These are phyloP conservation scores for Furcasterigmium sp. DNA, from an alignment of 2,329 filamentous ascomycete species.

Conservation along the genomic window DNA sequence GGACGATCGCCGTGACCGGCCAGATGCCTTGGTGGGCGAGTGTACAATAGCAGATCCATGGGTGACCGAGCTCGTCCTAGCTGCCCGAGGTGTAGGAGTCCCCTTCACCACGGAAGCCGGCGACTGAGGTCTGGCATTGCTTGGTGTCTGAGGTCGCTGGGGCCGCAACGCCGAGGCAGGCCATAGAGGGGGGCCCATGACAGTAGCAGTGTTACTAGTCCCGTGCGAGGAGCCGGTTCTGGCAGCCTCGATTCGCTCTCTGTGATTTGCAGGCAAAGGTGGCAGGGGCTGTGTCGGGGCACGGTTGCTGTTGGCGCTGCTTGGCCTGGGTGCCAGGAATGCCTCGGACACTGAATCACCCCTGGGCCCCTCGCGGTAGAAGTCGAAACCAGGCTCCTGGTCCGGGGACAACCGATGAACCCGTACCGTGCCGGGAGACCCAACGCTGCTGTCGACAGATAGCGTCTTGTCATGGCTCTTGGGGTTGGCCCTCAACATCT, in stretches of 20 bases:
- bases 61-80: conserved; percentile 35
- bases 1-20: conserved; percentile 65
- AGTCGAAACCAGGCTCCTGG: conserved; percentile 41
- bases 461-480: conserved; percentile 27
- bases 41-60: conserved; percentile 43
- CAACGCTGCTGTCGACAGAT: conserved; percentile 28
- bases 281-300: conserved; percentile 44
- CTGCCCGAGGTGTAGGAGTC: conserved; percentile 51
- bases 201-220: conserved; percentile 27
- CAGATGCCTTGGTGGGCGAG: conserved; percentile 37
- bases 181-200: conserved; percentile 80
- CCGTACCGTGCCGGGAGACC: conserved; percentile 34
- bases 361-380: conserved; percentile 18
- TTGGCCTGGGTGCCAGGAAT: conserved; percentile 47
- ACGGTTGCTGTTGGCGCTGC: conserved; percentile 65
- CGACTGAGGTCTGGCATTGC: conserved; percentile 38
- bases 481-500: conserved; percentile 57
- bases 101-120: conserved; percentile 43
- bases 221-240: conserved; percentile 50
- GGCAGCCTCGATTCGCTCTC: conserved; percentile 77
- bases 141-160: conserved; percentile 57
- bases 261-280: conserved; percentile 78
- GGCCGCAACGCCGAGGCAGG: conserved; percentile 67
- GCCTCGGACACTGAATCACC: conserved; percentile 8
- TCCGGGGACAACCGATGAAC: conserved; percentile 41